phyloP scores from a whole-genome alignment of 2,329 filamentous ascomycete genomes.

The Malbranchea zuffiana region DNA sequence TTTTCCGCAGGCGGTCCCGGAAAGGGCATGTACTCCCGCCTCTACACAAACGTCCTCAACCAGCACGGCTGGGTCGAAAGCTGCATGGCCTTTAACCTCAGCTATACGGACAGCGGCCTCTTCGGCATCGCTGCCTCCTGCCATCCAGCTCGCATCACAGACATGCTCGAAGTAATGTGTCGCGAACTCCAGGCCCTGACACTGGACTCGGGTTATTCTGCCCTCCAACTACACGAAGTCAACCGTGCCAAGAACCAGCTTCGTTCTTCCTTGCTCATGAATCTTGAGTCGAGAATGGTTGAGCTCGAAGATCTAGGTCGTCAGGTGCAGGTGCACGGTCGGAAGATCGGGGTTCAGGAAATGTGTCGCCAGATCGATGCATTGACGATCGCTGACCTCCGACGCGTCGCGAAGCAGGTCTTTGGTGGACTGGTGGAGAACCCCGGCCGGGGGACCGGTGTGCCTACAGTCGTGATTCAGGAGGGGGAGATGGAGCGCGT shows the following conservation, averaged over 20 bases:
- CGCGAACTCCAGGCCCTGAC: constrained; percentile 73
- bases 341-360: constrained; percentile 80
- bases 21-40: constrained; percentile 96
- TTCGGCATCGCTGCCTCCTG: constrained; percentile 90
- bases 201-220: constrained; percentile 60
- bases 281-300: constrained; percentile 92
- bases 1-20: constrained; percentile 94
- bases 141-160: constrained; percentile 60
- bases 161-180: constrained; percentile 94
- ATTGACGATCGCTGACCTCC: constrained; percentile 68
- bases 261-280: constrained; percentile 83
- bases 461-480: constrained; percentile 88
- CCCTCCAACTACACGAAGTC: constrained; percentile 67
- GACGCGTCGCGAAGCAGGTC: constrained; percentile 67
- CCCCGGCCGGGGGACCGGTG: constrained; percentile 64
- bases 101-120: constrained; percentile 87
- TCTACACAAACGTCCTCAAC: constrained; percentile 97
- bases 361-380: constrained; percentile 84
- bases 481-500: constrained; percentile 69
- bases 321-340: constrained; percentile 92
- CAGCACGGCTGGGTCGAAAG: constrained; percentile 96
- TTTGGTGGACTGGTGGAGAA: constrained; percentile 70
- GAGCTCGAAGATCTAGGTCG: constrained; percentile 91
- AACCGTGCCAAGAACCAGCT: constrained; percentile 94
- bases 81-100: constrained; percentile 93